A percentile compares a stretch with the other conserved stretches of the same genome.
These are phyloP conservation scores for Trichaptum fuscoviolaceum DNA, from an alignment of 768 basidiomycete species.

Conservation along the genomic window DNA sequence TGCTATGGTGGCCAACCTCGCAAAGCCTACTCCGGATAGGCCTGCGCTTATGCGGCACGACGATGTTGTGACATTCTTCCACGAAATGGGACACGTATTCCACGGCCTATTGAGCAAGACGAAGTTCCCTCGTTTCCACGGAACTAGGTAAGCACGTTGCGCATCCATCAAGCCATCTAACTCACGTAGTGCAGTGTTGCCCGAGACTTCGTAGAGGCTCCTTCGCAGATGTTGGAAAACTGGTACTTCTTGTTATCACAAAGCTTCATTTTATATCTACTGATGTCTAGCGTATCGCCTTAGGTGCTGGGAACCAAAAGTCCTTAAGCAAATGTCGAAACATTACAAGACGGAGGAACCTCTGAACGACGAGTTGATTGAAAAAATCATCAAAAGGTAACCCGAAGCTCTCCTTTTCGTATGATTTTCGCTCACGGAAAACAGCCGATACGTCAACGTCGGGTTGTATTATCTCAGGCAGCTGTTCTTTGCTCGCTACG, in stretches of 20 bases:
- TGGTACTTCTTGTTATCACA: slow-evolving; percentile 41
- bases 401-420: slow-evolving; percentile 7
- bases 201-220: slow-evolving; percentile 84
- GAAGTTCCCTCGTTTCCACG: slow-evolving; percentile 74
- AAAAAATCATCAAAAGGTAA: slow-evolving; percentile 75
- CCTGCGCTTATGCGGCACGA: slow-evolving; percentile 85
- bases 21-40: slow-evolving; percentile 74
- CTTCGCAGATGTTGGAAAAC: slow-evolving; percentile 90
- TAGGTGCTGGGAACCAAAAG: slow-evolving; percentile 79
- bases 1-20: slow-evolving; percentile 89
- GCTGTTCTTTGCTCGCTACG: slow-evolving; percentile 78
- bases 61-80: slow-evolving; percentile 88
- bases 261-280: background rate
- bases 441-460: slow-evolving; percentile 64
- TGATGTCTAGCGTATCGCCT: background rate
- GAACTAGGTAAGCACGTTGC: slow-evolving; percentile 46
- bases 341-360: slow-evolving; percentile 75
- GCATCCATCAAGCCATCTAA: slow-evolving; percentile 8
- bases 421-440: background rate
- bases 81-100: slow-evolving; percentile 71
- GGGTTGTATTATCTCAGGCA: slow-evolving; percentile 81
- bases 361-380: slow-evolving; percentile 65
- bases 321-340: slow-evolving; percentile 71
- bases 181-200: slow-evolving; percentile 44
- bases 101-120: slow-evolving; percentile 60